Evolutionary conservation across 495 filamentous ascomycete species (phyloP), one percentile per base, ranked within the genome.

Genomic region (Lasiosphaeris hirsuta): DNA sequence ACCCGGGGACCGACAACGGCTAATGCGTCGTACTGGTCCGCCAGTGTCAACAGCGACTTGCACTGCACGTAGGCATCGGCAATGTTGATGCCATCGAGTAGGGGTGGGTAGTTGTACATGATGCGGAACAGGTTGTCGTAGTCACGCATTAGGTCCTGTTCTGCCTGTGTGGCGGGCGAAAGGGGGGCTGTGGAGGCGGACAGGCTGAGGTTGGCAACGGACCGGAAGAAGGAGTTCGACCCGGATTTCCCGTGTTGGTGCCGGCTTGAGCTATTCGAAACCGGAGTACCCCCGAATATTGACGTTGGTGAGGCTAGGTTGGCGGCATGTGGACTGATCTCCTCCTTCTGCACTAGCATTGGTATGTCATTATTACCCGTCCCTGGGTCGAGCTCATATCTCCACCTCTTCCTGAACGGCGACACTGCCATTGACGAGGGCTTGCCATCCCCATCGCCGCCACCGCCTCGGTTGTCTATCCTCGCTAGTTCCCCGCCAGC

Each of bases 91-190:
- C 80, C 80, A 74, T 95, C 90, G 33, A 97, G 81, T 4, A 80
- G 63, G 0, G 92, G 91, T 2, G 90, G 76, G 67, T 95, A 87
- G 69, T 96, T 96, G 76, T 96, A 96, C 77, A 96, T 95, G 45
- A 92, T 83, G 53, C 91, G 87, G 69, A 96, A 90, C 51, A 96
- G 80, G 73, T 96, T 96, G 69, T 96, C 91, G 70, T 96, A 96
- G 70, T 94, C 89, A 45, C 89, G 88, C 36, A 96, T 74, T 19
- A 90, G 77, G 46, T 95, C 88, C 58, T 85, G 78, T 50, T 85
- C 80, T 48, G 74, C 72, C 38, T 71, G 75, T 0, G 77, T 70
- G 10, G 77, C 69, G 10, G 81, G 73, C 10, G 74, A 74, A 35
- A 75, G 69, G 19, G 61, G 57, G 3, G 66, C 49, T 17, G 40